Evolutionary conservation across 2,329 filamentous ascomycete species (phyloP), one percentile per base, ranked within the genome.

Genomic region (Phialophora chinensis): DNA sequence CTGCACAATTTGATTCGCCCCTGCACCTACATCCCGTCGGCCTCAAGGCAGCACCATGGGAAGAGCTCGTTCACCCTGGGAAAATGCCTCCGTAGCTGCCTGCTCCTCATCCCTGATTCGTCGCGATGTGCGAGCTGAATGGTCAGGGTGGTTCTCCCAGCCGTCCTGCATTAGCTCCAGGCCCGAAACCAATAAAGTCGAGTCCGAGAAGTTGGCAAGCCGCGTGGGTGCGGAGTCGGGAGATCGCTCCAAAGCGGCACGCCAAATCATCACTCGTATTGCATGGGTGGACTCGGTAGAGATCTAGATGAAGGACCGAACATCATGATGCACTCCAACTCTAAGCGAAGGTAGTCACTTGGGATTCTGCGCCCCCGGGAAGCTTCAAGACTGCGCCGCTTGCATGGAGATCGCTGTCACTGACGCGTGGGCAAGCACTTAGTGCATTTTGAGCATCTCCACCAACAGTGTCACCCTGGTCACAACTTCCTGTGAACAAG

Each of bases 391-490:
- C 25, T 27, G 49, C 49, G 20, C 23, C 23, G 49, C 20, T 52
- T 14, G 23, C 49, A 52, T 5, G 49, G 49, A 23, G 20, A 52
- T 27, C 49, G 49, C 23, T 23, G 49, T 29, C 25, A 25, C 49
- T 27, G 20, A 20, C 20, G 47, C 47, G 8, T 25, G n/a, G 17
- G 42, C 57, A 50, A 47, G 42, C 42, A 20, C 1, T 33, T 60
- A 52, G 57, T 47, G 25, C 57, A 60, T 50, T 31, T 49, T 58
- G 17, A 33, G 27, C 10, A 49, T 60, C 42, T 60, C 57, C 57
- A 50, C 44, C 20, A 12, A 33, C 38, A 35, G 17, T 25, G 29
- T 14, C n/a, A 5, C 38, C 5, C 14, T 44, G 38, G 38, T n/a
- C 17, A 44, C 38, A 44, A 44, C 14, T 17, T 44, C 14, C 38